These are phyloP conservation scores for Phytophthora pinifolia DNA, from an alignment of 352 stramenopile species.

Conservation along the genomic window DNA sequence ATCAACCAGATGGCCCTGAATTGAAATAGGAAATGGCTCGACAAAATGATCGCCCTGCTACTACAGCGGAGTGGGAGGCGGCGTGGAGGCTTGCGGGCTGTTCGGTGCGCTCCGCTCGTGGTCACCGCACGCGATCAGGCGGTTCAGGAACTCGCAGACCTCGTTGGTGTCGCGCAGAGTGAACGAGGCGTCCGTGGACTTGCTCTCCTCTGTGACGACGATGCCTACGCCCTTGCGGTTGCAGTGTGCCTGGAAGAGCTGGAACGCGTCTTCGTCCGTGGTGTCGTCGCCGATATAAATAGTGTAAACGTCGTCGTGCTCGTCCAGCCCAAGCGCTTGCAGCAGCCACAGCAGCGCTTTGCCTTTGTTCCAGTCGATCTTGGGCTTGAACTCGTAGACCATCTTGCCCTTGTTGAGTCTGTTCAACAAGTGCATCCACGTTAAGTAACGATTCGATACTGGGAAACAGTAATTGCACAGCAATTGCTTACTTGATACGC, in stretches of 20 bases:
- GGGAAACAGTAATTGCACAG: neutral
- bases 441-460: conserved; percentile 1
- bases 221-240: conserved; percentile 80
- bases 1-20: conserved; percentile 3
- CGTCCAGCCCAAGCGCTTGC: conserved; percentile 66
- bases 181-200: conserved; percentile 65
- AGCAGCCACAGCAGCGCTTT: conserved; percentile 89
- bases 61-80: conserved; percentile 2
- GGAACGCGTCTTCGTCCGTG: conserved; percentile 88
- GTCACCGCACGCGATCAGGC: conserved; percentile 45
- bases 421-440: neutral
- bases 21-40: neutral
- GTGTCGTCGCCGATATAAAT: conserved; percentile 94
- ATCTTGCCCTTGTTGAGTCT: conserved; percentile 87
- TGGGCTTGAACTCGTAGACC: conserved; percentile 91
- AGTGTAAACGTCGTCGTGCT: conserved; percentile 81
- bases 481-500: conserved; percentile 49
- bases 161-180: conserved; percentile 78
- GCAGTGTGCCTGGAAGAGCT: conserved; percentile 55
- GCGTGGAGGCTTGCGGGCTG: conserved; percentile 17
- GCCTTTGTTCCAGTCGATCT: conserved; percentile 93
- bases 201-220: conserved; percentile 76
- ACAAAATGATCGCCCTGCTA: conserved; percentile 8
- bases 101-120: conserved; percentile 25
- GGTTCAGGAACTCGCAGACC: conserved; percentile 75